Base-by-base conservation (phyloP, 176 grass and related monocot genomes). In the Paspalum notatum region DNA sequence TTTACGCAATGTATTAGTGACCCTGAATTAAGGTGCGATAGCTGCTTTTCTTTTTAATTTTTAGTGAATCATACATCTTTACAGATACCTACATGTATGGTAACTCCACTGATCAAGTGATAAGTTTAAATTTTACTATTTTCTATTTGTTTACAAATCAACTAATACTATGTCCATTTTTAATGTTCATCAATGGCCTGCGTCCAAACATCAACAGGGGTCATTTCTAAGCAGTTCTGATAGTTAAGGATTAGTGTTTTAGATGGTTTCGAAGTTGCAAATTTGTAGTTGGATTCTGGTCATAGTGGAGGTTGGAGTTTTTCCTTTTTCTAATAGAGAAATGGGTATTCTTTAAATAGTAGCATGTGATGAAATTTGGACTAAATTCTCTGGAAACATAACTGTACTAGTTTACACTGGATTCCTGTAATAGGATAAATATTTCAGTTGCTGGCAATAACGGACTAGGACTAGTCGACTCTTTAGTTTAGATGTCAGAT, bases 1-100 rank as follows among this genome's bases (percentile, higher is more conserved):
- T 98, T 94, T 86, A 98, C 95, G 40, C 95, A 93, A 58, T 98
- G 95, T 60, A 89, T 87, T n/a, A 91, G 92, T 71, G 92, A 94
- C 62, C 92, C 95, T 80, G 80, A 82, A 71, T 72, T 98, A 84
- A 94, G 92, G 95, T 98, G 74, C 16, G 7, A 7, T 58, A 85
- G 11, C 47, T 17, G 54, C 42, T 45, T 20, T 50, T 59, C 18
- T 83, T 68, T 72, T 84, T 85, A 0, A 0, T 3, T 32, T 32
- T 32, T 58, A 69, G 46, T 52, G 14, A 61, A 38, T 68, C 14
- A 0, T 72, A 38, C 17, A 4, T 27, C 77, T 75, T 63, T 27
- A 62, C 39, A 68, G 38, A 9, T 59, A 49, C 24, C 59, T 66
- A 47, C 17, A 73, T 79, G 59, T 65, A 17, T 74, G 24, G 14